phyloP scores from a whole-genome alignment of 1,139 yeast genomes.

The Yamadazyma friedrichii region DNA sequence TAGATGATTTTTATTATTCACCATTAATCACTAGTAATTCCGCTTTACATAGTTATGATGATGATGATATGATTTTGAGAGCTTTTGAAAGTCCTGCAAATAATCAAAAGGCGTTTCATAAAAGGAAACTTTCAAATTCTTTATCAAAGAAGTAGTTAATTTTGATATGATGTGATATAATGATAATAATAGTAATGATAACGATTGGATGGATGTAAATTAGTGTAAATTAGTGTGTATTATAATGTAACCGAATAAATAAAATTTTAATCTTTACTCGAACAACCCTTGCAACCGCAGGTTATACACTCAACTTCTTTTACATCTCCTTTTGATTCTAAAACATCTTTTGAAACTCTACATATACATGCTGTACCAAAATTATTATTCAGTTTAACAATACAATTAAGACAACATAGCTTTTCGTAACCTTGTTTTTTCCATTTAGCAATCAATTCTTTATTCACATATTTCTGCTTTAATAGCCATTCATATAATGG shows the following conservation, averaged over 20 bases:
- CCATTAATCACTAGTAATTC: constrained; percentile 39
- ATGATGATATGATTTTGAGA: constrained; percentile 55
- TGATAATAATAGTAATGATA: constrained; percentile 2
- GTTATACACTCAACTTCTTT: constrained; percentile 63
- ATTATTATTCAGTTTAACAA: constrained; percentile 60
- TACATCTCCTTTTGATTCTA: constrained; percentile 36
- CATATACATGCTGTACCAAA: constrained; percentile 79
- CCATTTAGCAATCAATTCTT: constrained; percentile 83
- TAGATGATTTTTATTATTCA: constrained; percentile 66
- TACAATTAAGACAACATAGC: constrained; percentile 81
- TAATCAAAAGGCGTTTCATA: constrained; percentile 7
- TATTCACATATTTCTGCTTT: constrained; percentile 66
- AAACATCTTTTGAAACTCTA: constrained; percentile 69
- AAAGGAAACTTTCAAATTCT: constrained; percentile 6
- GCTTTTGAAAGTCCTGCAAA: constrained; percentile 36
- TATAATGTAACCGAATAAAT: constrained; percentile 6
- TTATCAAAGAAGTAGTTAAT: not conserved
- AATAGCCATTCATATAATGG: constrained; percentile 79
- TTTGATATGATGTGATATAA: not conserved
- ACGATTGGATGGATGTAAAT: constrained; percentile 1
- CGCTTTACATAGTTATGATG: constrained; percentile 44
- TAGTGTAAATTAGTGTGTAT: constrained; percentile 10
- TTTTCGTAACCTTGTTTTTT: constrained; percentile 86
- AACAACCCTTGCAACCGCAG: constrained; percentile 90
- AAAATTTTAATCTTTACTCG: constrained; percentile 61